A percentile compares a stretch with the other conserved stretches of the same genome.
Evolutionary conservation across 2,329 filamentous ascomycete genomes (phyloP).

Genomic region (Fusarium sp.): DNA sequence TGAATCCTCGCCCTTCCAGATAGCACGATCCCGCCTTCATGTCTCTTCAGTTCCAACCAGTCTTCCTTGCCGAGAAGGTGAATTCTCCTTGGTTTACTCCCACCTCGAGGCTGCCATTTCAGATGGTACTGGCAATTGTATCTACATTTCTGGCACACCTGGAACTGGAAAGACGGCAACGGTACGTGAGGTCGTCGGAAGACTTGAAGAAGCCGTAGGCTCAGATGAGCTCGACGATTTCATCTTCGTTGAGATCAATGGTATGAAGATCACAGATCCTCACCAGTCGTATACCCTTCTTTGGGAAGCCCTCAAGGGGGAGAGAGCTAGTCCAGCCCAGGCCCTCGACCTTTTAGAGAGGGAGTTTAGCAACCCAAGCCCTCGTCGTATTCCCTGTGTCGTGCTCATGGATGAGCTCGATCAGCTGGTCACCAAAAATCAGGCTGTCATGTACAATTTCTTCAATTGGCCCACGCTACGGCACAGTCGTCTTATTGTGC

Average conservation of each 20-base stretch:
- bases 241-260: slow-evolving; percentile 99
- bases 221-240: slow-evolving; percentile 97
- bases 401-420: slow-evolving; percentile 99
- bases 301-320: slow-evolving; percentile 95
- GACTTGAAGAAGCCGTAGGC: slow-evolving; percentile 86
- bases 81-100: slow-evolving; percentile 92
- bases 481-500: slow-evolving; percentile 92
- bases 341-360: slow-evolving; percentile 90
- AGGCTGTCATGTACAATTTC: slow-evolving; percentile 99
- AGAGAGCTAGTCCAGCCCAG: slow-evolving; percentile 91
- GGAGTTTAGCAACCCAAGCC: slow-evolving; percentile 92
- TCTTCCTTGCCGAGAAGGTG: slow-evolving; percentile 89
- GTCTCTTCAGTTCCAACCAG: slow-evolving; percentile 92
- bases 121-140: slow-evolving; percentile 93
- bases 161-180: slow-evolving; percentile 98
- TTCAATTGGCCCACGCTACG: slow-evolving; percentile 98
- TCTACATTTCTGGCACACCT: slow-evolving; percentile 98
- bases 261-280: slow-evolving; percentile 99
- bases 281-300: slow-evolving; percentile 95
- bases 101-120: slow-evolving; percentile 95
- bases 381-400: slow-evolving; percentile 91
- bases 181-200: slow-evolving; percentile 91
- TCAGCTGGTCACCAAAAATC: slow-evolving; percentile 96
- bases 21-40: slow-evolving; percentile 88
- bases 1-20: slow-evolving; percentile 87